Evolutionary conservation across 345 rosid species (phyloP), one percentile per base, ranked within the genome.

Genomic region (Euphorbia peplus): DNA sequence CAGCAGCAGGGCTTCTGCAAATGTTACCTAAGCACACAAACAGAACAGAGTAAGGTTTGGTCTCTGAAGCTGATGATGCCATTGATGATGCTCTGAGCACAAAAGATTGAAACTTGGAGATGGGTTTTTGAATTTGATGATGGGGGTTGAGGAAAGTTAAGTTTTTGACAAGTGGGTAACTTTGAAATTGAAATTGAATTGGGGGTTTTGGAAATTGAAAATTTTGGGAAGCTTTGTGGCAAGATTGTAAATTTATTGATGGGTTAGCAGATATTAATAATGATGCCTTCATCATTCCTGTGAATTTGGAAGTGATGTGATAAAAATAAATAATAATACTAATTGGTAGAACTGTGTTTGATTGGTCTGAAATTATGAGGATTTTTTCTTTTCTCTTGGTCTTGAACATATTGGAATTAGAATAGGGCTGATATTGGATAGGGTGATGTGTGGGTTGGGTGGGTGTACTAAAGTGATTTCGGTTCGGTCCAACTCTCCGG

Each of bases 1-100:
- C 99, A 3, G 99, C 99, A 63, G 96, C 95, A 60, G 97, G 99
- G 74, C 99, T 95, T 28, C 97, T 83, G 70, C 97, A 93, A 59
- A 89, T 93, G 78, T 93, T 91, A 35, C 99, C 99, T 2, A 88
- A 82, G 75, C 97, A 93, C 37, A 88, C 99, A 60, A 93, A 93
- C 35, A 91, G 88, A 59, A 95, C 95, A 46, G 95, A 81, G 76
- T 82, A 87, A 22, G 95, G 97, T 75, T 81, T 87, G 29, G 80
- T 75, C 83, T 70, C 80, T 8, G 81, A 29, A 2, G 73, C 50
- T 5, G 77, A 42, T 5, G 68, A 53, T 5, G 76, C 62, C 26
- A 61, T 78, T 63, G 74, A 50, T 41, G 89, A 72, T 16, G 90
- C 80, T 62, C 70, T 76, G 29, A 72, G 68, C 55, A 46, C 59